Evolutionary conservation across 192 early-diverging fungal species (phyloP), one percentile per base, ranked within the genome.

Genomic region (Linnemannia zychae): DNA sequence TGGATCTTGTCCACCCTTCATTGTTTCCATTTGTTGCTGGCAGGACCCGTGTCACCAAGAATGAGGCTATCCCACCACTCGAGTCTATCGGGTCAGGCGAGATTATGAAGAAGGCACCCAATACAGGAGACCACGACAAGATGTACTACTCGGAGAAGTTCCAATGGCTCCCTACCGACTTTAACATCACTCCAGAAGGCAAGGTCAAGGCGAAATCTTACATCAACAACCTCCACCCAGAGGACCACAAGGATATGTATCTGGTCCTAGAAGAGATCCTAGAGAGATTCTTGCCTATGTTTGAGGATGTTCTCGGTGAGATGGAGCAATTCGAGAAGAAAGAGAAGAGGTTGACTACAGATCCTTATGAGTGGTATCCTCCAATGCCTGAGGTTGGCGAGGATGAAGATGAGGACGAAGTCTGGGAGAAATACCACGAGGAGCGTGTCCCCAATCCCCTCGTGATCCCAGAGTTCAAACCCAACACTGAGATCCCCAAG

Each of bases 1-100:
- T 63, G 57, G 57, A 63, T 28, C 31, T 63, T n/a, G 57, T 63
- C 31, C 57, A 63, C 28, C 57, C 57, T 63, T 63, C 71, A 0
- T 13, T 73, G 31, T 73, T 53, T 33, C 71, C 36, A 3, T 24
- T 60, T 68, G 65, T 60, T 22, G 70, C 36, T 31, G 37, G 22
- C 40, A 67, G 44, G 40, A 81, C 67, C 33, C 76, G 65, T 37
- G 87, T 72, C 22, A 44, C 38, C 24, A 72, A 38, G 36, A 17
- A 68, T 17, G n/a, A 53, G 2, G 73, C 77, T 5, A 37, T 75
- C 11, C 49, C 34, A 0, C 11, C 57, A 3, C 63, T 71, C 13
- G 20, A 34, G 46, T 57, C 22, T 67, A 72, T 66, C 44, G 31
- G 65, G 74, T 72, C 24, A 22, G 50, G 36, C 17, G 49, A 66